Evolutionary conservation across 192 early-diverging fungal species (phyloP), one percentile per base, ranked within the genome.

Genomic region (Linnemannia exigua): DNA sequence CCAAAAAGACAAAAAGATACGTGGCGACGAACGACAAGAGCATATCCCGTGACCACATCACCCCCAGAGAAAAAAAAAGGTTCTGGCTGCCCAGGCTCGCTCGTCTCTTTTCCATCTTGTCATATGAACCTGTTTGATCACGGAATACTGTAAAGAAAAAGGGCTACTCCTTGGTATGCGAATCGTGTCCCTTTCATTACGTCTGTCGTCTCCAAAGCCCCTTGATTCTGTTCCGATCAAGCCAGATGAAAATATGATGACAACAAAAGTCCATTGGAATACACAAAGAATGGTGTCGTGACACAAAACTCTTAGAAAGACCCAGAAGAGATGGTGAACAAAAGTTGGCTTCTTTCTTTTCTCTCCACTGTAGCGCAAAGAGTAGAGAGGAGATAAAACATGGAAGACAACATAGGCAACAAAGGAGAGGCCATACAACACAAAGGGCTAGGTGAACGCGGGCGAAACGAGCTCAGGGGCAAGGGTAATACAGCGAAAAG

Each of bases 201-300:
- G 15, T 63, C 25, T 63, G 58, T 63, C 58, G 58, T 31, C 58
- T 44, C 52, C 54, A 54, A 70, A 66, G 52, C 70, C 70, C 77
- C 70, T 41, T 73, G 67, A 79, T 37, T 47, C 41, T 67, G 78
- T 41, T 67, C 70, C 54, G 78, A 79, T 79, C 61, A 63, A 50
- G 70, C 70, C 68, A 79, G 70, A 72, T 79, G 77, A 58, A 46
- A 36, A 70, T 70, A 75, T 44, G 47, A 50, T n/a, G 38, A 66
- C 44, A 61, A 69, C 15, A 50, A 58, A 41, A 36, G 54, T n/a
- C 54, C 58, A 63, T 63, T 63, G 58, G 58, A 63, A 63, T 63
- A 73, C 28, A 48, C 6, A 38, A 17, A 50, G 3, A 28, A 73
- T 47, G 28, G 48, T 61, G 44, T 46, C 46, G 77, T 31, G 70